Evolutionary conservation across 2,329 filamentous ascomycete species (phyloP).

Genomic region (Diaporthe humulicola): DNA sequence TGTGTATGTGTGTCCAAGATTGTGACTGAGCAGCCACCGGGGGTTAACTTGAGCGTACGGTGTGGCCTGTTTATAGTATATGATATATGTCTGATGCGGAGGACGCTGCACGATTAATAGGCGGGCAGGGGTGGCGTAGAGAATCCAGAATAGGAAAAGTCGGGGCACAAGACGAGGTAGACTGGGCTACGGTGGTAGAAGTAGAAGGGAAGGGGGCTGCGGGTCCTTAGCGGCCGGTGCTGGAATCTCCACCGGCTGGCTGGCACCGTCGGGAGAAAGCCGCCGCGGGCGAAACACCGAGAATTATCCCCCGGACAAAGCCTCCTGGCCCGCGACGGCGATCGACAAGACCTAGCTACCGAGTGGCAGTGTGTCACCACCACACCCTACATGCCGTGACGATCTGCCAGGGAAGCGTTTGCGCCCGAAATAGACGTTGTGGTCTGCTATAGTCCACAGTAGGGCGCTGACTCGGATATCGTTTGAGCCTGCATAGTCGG

Average conservation of each 20-base stretch:
- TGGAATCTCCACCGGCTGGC: conserved; percentile 19
- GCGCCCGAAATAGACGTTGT: conserved; percentile 15
- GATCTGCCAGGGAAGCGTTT: not conserved
- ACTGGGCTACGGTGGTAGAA: conserved; percentile 12
- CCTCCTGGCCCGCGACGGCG: conserved; percentile 9
- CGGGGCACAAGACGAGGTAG: not conserved
- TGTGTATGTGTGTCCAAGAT: not conserved
- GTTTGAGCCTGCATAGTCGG: conserved; percentile 7
- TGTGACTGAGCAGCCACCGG: not conserved
- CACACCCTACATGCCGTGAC: not conserved
- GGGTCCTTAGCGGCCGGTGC: conserved; percentile 20
- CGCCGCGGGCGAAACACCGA: conserved; percentile 21
- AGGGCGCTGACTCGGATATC: conserved; percentile 17
- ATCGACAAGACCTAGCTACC: not conserved
- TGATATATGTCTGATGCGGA: not conserved
- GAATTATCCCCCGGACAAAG: conserved; percentile 18
- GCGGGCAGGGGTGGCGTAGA: not conserved
- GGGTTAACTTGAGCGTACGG: not conserved
- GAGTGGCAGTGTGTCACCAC: conserved; percentile 6
- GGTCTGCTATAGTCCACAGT: conserved; percentile 9
- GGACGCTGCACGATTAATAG: not conserved
- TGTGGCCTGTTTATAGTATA: not conserved
- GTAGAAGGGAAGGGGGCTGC: conserved; percentile 7
- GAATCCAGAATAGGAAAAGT: conserved; percentile 25
- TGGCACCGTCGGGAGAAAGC: conserved; percentile 18